A percentile compares a stretch with the other conserved stretches of the same genome.
These are phyloP conservation scores for Spirogloea muscicola DNA, from an alignment of 139 green algal species.

Conservation along the genomic window DNA sequence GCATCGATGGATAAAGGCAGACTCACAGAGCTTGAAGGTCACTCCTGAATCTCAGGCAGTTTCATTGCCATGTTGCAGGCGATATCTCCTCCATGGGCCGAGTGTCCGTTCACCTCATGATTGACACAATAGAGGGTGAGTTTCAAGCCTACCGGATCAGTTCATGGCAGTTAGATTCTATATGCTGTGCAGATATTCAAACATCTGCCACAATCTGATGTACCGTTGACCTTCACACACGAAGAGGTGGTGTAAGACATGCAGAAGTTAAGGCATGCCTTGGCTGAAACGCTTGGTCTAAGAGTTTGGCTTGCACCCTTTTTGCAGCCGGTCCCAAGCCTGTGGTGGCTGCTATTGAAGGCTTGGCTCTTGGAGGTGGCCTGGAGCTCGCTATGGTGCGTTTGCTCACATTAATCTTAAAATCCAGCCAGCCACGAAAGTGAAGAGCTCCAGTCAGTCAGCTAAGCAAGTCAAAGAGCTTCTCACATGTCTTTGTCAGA, in stretches of 20 bases:
- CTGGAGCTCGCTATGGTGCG: conserved; percentile 90
- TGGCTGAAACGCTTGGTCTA: conserved; percentile 12
- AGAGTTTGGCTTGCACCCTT: neutral
- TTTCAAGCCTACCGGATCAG: neutral
- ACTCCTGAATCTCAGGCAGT: neutral
- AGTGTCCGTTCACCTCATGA: conserved; percentile 28
- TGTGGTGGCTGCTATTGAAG: conserved; percentile 79
- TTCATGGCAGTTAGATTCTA: neutral
- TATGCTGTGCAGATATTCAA: neutral
- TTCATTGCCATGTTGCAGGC: conserved; percentile 1
- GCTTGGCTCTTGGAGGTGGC: conserved; percentile 86
- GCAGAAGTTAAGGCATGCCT: conserved; percentile 64
- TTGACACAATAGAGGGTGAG: conserved; percentile 31
- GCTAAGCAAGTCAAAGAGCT: too few relatives aligned
- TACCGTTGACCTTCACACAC: conserved; percentile 5
- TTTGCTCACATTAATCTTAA: too few relatives aligned
- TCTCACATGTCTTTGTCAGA: too few relatives aligned
- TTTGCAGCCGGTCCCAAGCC: conserved; percentile 69
- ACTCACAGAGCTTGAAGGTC: neutral
- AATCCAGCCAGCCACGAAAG: too few relatives aligned
- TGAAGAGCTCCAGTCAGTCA: too few relatives aligned
- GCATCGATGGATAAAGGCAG: too few relatives aligned
- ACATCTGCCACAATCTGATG: neutral
- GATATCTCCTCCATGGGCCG: conserved; percentile 5
- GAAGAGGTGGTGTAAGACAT: conserved; percentile 23